phyloP scores from a whole-genome alignment of 805 yeast genomes.

The Ogataea haglerorum region DNA sequence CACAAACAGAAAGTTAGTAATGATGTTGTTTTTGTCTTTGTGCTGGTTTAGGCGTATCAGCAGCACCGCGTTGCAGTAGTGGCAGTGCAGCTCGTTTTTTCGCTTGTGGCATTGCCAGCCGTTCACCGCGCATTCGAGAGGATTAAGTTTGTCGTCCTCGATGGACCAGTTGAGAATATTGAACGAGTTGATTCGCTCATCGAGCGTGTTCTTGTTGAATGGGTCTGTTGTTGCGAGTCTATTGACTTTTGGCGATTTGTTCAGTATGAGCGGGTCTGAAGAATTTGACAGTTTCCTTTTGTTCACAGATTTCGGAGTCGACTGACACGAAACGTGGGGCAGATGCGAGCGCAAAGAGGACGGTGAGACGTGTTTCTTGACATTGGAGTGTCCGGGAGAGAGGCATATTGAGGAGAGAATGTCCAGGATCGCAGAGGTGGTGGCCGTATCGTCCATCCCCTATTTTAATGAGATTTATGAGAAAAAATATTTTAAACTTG shows the following conservation, averaged over 20 bases:
- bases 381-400: slow-evolving; percentile 7
- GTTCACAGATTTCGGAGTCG: slow-evolving; percentile 14
- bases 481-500: background rate
- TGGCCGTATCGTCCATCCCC: slow-evolving; percentile 8
- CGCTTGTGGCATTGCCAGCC: slow-evolving; percentile 48
- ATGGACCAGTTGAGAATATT: slow-evolving; percentile 47
- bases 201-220: slow-evolving; percentile 29
- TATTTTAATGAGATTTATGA: background rate
- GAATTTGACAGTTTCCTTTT: slow-evolving; percentile 25
- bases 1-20: slow-evolving; percentile 16
- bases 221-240: slow-evolving; percentile 15
- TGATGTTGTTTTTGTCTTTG: slow-evolving; percentile 9
- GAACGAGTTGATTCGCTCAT: slow-evolving; percentile 42
- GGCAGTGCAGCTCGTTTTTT: slow-evolving; percentile 34
- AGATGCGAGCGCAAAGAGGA: slow-evolving; percentile 15
- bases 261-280: slow-evolving; percentile 9
- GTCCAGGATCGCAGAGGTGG: slow-evolving; percentile 19
- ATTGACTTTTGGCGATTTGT: slow-evolving; percentile 2
- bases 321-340: slow-evolving; percentile 15
- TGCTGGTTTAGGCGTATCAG: slow-evolving; percentile 26
- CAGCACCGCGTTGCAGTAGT: slow-evolving; percentile 32
- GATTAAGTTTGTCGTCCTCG: slow-evolving; percentile 34
- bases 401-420: slow-evolving; percentile 20
- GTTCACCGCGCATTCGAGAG: slow-evolving; percentile 45
- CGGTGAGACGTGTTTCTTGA: slow-evolving; percentile 8